Percentiles rank a stretch among this genome's conserved stretches.
Conservation (phyloP, 2,329 filamentous ascomycete species). For the Penicillium sp. region DNA sequence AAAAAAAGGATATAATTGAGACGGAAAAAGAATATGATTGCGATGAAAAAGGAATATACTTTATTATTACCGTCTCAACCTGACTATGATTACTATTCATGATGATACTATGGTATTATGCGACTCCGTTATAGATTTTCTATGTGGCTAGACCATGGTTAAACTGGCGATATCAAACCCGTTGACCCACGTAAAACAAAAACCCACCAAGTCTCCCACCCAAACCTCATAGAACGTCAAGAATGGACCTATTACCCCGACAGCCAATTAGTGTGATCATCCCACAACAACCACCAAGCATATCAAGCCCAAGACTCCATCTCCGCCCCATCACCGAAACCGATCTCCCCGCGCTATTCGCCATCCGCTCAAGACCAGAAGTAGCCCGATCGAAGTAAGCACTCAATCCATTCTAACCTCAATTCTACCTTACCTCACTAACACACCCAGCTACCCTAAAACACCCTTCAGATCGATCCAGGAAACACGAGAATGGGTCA, state of each 20-base stretch:
- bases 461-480: constrained; percentile 19
- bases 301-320: constrained; percentile 18
- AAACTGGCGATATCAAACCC: too few species aligned
- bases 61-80: too few species aligned
- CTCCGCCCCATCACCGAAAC: constrained; percentile 21
- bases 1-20: too few species aligned
- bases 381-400: constrained; percentile 24
- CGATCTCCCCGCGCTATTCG: constrained; percentile 20
- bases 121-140: too few species aligned
- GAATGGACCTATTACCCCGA: constrained; percentile 6
- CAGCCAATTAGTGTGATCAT: constrained; percentile 13
- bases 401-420: too few species aligned
- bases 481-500: constrained; percentile 24
- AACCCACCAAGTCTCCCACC: too few species aligned
- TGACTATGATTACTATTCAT: too few species aligned
- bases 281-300: constrained; percentile 6
- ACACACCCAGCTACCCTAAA: constrained; percentile 19
- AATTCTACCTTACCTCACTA: neutral
- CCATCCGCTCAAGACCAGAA: constrained; percentile 23
- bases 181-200: too few species aligned
- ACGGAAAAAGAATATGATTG: too few species aligned
- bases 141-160: too few species aligned
- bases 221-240: neutral
- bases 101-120: too few species aligned
- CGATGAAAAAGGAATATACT: too few species aligned